phyloP scores from a whole-genome alignment of 352 stramenopile species.

The Globisporangium ultimum region DNA sequence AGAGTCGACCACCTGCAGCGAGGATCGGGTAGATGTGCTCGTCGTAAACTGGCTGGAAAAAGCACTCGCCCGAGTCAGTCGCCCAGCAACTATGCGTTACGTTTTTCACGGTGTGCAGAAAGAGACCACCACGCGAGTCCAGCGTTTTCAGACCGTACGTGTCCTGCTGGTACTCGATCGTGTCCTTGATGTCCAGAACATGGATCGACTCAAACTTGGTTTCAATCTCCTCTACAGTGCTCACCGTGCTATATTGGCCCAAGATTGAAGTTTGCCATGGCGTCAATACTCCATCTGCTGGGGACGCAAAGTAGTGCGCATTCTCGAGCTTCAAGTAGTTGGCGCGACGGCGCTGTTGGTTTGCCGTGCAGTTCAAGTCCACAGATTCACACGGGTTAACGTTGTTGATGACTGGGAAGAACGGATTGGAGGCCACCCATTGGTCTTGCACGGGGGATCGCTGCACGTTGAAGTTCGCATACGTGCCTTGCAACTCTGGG shows the following conservation, averaged over 20 bases:
- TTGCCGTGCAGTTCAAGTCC: slow-evolving; percentile 10
- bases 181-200: slow-evolving; percentile 28
- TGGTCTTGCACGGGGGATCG: slow-evolving; percentile 20
- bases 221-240: slow-evolving; percentile 19
- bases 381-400: slow-evolving; percentile 9
- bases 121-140: slow-evolving; percentile 18
- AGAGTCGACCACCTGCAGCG: too few species aligned
- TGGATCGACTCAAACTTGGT: slow-evolving; percentile 29
- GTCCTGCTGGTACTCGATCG: slow-evolving; percentile 31
- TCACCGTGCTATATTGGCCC: slow-evolving; percentile 36
- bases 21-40: slow-evolving; percentile 13
- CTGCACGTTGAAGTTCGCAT: slow-evolving; percentile 32
- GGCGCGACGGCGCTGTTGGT: slow-evolving; percentile 28
- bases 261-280: slow-evolving; percentile 39
- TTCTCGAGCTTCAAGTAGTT: slow-evolving; percentile 41
- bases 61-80: slow-evolving; percentile 6
- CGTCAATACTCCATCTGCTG: slow-evolving; percentile 31
- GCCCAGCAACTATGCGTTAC: slow-evolving; percentile 45
- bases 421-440: slow-evolving; percentile 31
- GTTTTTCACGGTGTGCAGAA: slow-evolving; percentile 21
- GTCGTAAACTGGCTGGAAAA: slow-evolving; percentile 16
- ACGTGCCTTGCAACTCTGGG: slow-evolving; percentile 21
- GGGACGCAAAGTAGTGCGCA: slow-evolving; percentile 48
- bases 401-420: slow-evolving; percentile 40
- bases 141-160: slow-evolving; percentile 39